These are phyloP conservation scores for Castanea crenata DNA, from an alignment of 306 rosid species.

Conservation along the genomic window DNA sequence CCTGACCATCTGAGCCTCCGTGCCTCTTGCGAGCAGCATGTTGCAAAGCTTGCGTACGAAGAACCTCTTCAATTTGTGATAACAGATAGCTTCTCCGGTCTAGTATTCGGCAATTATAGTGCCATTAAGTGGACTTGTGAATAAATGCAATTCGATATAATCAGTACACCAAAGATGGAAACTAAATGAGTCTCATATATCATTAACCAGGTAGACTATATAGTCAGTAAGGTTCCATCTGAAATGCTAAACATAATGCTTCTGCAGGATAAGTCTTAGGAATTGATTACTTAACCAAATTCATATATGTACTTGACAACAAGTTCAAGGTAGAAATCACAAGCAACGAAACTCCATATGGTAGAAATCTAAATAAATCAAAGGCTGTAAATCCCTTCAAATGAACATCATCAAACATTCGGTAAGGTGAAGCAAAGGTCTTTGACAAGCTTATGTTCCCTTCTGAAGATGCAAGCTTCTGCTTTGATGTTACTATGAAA, in stretches of 20 bases:
- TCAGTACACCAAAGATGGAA: background rate
- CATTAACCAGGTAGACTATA: slow-evolving; percentile 3
- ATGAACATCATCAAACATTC: no score
- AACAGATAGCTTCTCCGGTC: slow-evolving; percentile 56
- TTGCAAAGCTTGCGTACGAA: slow-evolving; percentile 45
- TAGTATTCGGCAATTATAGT: slow-evolving; percentile 50
- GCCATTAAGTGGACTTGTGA: slow-evolving; percentile 28
- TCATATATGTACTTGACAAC: background rate
- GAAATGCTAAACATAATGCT: background rate
- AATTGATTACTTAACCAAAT: background rate
- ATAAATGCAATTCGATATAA: slow-evolving; percentile 8
- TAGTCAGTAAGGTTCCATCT: background rate
- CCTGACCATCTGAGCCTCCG: slow-evolving; percentile 67
- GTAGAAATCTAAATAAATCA: background rate
- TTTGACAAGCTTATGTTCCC: background rate
- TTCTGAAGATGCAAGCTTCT: background rate
- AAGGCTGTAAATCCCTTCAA: no score
- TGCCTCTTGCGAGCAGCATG: slow-evolving; percentile 80
- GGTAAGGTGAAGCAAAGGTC: background rate
- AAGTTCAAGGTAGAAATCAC: background rate
- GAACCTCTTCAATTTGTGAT: slow-evolving; percentile 59
- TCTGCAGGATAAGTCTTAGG: background rate
- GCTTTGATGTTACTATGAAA: background rate
- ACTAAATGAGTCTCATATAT: slow-evolving; percentile 1
- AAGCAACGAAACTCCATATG: background rate